Percentiles rank a stretch among this genome's conserved stretches.
Conservation (phyloP, 1,284 basidiomycete genomes). For the Coniferiporia weirii region DNA sequence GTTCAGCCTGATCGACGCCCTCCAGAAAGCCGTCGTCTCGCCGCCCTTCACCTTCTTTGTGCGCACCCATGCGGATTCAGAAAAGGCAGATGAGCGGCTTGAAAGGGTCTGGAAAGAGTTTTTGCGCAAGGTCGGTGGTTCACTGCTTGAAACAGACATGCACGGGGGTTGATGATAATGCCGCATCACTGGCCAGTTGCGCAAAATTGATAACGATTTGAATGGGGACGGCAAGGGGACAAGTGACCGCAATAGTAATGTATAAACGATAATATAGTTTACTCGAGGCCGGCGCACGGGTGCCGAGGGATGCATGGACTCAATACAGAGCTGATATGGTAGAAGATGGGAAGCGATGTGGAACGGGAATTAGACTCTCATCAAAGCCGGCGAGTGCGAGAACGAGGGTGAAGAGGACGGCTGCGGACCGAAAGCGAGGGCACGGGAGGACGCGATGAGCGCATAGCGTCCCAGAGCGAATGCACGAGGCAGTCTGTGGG, state of each 20-base stretch:
- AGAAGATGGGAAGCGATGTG: too few species aligned
- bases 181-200: not conserved
- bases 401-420: too few species aligned
- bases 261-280: too few species aligned
- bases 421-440: too few species aligned
- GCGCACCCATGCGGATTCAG: not conserved
- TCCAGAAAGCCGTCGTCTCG: not conserved
- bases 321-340: too few species aligned
- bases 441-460: too few species aligned
- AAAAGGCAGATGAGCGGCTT: not conserved
- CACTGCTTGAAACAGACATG: not conserved
- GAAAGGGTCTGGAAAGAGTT: not conserved
- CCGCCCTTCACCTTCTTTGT: not conserved
- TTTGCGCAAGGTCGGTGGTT: conserved; percentile 6
- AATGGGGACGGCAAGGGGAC: not conserved
- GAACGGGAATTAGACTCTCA: too few species aligned
- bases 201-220: not conserved
- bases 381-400: too few species aligned
- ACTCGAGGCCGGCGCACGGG: too few species aligned
- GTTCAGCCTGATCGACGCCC: conserved; percentile 6
- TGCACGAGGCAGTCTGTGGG: too few species aligned
- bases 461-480: too few species aligned
- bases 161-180: not conserved
- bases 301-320: too few species aligned
- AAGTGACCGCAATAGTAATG: not conserved